Base-by-base conservation (phyloP, 495 filamentous ascomycete genomes). In the Xylaria longipes region DNA sequence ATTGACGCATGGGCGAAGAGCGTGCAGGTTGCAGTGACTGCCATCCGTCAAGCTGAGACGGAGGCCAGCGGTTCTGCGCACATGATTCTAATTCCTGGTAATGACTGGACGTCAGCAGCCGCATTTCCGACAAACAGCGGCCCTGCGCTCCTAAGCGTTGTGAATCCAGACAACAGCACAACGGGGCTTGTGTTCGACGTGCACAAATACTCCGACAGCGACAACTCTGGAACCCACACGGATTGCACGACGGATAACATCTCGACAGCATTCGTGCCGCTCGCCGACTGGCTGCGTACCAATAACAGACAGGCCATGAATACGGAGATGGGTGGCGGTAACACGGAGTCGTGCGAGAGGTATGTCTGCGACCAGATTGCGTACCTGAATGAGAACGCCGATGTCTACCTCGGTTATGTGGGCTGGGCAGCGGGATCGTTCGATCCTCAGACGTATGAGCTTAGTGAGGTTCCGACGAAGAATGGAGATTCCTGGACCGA, bases 391-490 rank as follows among this genome's bases (percentile, higher is more conserved):
- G 66, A 75, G 65, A 88, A 89, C 72, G 75, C 82, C 6, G 87
- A 87, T 61, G 85, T 87, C 46, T 89, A 84, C 72, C 72, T 88
- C 5, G 87, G 86, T 5, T 89, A 82, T 67, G 78, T 82, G 25
- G 85, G 82, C 14, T 89, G 87, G 87, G 76, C 82, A 0, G 87
- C 87, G 8, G 87, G 87, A 1, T 74, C 79, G 4, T 89, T 89
- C 75, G 78, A 70, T 58, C 56, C 79, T 8, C 8, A 68, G 20
- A 79, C 68, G 5, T 80, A 79, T 58, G 77, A 77, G 63, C 76
- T 87, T 25, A 79, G 75, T 68, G 84, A 86, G 73, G 83, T 82
- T 1, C 85, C 84, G 41, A 81, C 76, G 0, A 76, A 78, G 69
- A 80, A 75, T 54, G 83, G 81, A 2, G 75, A 72, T 71, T 71